Percentiles rank a stretch among this genome's conserved stretches.
phyloP scores from a whole-genome alignment of 2,329 filamentous ascomycete genomes.

The Apiospora marii region DNA sequence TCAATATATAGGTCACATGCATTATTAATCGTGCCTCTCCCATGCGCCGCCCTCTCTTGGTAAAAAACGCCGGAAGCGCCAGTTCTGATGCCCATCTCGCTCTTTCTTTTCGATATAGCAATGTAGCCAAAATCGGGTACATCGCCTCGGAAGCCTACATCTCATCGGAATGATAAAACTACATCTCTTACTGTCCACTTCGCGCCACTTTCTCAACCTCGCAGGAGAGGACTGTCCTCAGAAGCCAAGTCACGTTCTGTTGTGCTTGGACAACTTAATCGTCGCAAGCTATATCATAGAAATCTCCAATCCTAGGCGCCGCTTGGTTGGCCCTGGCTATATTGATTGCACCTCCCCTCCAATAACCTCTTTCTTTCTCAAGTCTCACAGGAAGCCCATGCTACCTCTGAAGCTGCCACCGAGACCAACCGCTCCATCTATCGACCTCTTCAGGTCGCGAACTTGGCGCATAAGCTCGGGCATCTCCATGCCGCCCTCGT shows the following conservation, averaged over 20 bases:
- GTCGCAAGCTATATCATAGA: neutral
- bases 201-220: neutral
- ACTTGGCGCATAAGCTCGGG: conserved; percentile 53
- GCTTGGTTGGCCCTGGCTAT: neutral
- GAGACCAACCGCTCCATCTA: conserved; percentile 51
- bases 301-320: neutral
- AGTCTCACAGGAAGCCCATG: conserved; percentile 54
- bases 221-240: neutral
- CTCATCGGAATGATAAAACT: conserved; percentile 10
- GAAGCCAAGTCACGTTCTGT: neutral
- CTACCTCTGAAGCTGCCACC: conserved; percentile 31
- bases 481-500: conserved; percentile 55
- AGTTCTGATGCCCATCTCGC: conserved; percentile 14
- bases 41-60: neutral
- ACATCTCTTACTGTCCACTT: neutral
- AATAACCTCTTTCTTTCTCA: neutral
- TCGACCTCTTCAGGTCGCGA: conserved; percentile 52
- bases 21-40: conserved; percentile 13
- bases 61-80: conserved; percentile 13
- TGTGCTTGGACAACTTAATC: neutral
- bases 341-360: neutral
- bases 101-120: neutral
- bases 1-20: conserved; percentile 15
- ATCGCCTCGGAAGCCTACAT: conserved; percentile 9
- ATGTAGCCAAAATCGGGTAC: neutral